phyloP scores from a whole-genome alignment of 2,329 filamentous ascomycete species.

The Fusarium napiforme region DNA sequence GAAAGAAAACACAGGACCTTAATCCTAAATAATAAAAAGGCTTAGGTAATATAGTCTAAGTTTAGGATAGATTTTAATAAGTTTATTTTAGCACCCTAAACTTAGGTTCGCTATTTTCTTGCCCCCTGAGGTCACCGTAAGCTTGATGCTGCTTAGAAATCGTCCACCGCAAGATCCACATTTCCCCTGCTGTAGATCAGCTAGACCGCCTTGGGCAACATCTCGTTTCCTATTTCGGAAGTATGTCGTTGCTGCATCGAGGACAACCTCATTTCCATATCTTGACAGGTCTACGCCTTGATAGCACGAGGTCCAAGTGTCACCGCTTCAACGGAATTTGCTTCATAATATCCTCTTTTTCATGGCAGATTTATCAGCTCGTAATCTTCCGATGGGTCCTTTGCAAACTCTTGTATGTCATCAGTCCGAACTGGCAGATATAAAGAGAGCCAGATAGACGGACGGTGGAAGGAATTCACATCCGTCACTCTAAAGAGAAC shows the following conservation, averaged over 20 bases:
- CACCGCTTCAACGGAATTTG: no score
- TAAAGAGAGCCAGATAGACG: neutral
- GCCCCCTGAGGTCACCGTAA: neutral
- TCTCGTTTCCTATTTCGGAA: conserved; percentile 17
- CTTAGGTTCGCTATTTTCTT: no score
- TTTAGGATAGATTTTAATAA: no score
- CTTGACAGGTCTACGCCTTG: no score
- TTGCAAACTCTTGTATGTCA: neutral
- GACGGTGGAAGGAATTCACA: fast-evolving
- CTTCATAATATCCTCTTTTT: fast-evolving
- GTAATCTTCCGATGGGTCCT: neutral
- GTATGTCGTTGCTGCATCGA: neutral
- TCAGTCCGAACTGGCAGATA: neutral
- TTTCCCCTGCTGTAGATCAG: fast-evolving
- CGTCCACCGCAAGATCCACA: neutral
- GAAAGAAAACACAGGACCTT: no score
- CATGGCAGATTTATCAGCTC: neutral
- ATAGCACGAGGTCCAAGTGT: neutral
- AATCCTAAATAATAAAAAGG: no score
- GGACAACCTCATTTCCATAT: neutral
- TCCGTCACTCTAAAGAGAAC: no score
- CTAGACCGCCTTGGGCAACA: neutral
- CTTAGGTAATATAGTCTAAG: no score
- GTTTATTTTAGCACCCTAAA: no score
- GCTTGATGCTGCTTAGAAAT: conserved; percentile 12